A percentile compares a stretch with the other conserved stretches of the same genome.
phyloP scores from a whole-genome alignment of 1,284 basidiomycete species.

The Ustilago esculenta region DNA sequence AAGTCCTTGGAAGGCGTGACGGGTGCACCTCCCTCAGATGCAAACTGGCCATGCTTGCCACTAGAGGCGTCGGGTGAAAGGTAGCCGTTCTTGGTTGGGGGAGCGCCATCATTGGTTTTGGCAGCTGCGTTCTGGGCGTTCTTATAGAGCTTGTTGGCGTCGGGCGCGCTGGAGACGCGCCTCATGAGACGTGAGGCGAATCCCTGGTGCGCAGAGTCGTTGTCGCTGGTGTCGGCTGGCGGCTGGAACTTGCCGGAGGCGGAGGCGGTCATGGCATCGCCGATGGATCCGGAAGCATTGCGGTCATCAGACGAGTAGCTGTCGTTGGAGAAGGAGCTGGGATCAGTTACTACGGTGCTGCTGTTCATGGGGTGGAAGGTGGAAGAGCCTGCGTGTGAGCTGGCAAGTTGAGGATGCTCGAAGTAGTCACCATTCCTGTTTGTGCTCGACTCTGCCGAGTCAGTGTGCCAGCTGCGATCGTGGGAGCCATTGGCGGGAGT shows the following conservation, averaged over 20 bases:
- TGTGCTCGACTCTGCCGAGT: constrained; percentile 23
- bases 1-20: constrained; percentile 21
- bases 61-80: constrained; percentile 71
- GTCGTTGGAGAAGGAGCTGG: constrained; percentile 59
- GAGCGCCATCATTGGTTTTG: constrained; percentile 11
- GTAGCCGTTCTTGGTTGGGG: constrained; percentile 31
- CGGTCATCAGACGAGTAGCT: constrained; percentile 52
- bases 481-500: constrained; percentile 7
- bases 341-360: constrained; percentile 56
- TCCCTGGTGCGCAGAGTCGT: constrained; percentile 24
- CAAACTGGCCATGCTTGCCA: constrained; percentile 25
- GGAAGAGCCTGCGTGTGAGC: constrained; percentile 28
- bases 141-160: constrained; percentile 87
- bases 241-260: constrained; percentile 47
- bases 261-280: constrained; percentile 39
- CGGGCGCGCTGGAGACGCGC: constrained; percentile 93
- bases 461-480: constrained; percentile 36
- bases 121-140: constrained; percentile 32
- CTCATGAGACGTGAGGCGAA: constrained; percentile 71
- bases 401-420: constrained; percentile 18
- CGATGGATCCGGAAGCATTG: constrained; percentile 36
- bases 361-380: constrained; percentile 55
- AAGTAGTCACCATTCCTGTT: constrained; percentile 30
- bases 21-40: constrained; percentile 21
- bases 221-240: constrained; percentile 34